A percentile compares a stretch with the other conserved stretches of the same genome.
Evolutionary conservation across 2,329 filamentous ascomycete species (phyloP).

Genomic region (Botrytis hyacinthi): DNA sequence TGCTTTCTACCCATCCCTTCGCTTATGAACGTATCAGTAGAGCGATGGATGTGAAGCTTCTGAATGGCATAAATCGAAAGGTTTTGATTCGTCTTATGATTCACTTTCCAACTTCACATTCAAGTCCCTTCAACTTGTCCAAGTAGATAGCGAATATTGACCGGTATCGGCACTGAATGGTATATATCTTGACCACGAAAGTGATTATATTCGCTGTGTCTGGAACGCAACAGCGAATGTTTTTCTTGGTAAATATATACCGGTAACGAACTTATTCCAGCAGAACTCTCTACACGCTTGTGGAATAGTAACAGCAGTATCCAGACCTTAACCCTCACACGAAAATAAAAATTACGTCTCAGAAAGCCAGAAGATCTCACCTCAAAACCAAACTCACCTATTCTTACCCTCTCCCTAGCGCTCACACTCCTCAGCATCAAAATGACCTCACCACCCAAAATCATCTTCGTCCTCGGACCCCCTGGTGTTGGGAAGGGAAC

Average conservation of each 20-base stretch:
- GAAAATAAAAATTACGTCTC: background rate
- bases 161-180: background rate
- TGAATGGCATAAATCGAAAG: background rate
- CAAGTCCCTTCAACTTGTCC: background rate
- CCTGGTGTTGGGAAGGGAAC: constrained; percentile 14
- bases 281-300: background rate
- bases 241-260: background rate
- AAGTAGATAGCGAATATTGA: background rate
- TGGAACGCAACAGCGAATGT: background rate
- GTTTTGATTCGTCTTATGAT: background rate
- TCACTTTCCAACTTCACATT: background rate
- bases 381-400: background rate
- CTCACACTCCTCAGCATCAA: background rate
- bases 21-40: background rate
- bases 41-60: background rate
- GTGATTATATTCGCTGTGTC: background rate
- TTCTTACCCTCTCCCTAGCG: background rate
- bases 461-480: background rate
- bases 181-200: background rate
- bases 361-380: background rate
- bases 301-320: background rate
- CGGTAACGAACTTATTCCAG: rapidly evolving
- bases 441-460: background rate
- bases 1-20: background rate
- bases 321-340: background rate